Evolutionary conservation across 495 filamentous ascomycete species (phyloP).

Genomic region (Aspergillus nidulans): DNA sequence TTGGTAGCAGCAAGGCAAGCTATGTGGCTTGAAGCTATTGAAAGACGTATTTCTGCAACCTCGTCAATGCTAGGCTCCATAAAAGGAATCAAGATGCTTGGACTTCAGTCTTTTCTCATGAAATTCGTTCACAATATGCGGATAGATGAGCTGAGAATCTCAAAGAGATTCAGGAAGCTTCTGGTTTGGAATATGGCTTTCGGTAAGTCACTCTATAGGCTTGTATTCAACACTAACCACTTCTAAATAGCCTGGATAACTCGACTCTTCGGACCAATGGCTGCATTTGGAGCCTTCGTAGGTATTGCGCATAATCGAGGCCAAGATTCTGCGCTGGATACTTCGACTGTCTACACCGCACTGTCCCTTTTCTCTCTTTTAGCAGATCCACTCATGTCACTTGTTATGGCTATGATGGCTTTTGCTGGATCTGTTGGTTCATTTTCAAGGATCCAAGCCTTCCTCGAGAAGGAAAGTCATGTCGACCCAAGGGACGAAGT

Average conservation of each 20-base stretch:
- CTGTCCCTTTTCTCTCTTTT: slow-evolving; percentile 59
- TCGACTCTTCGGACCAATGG: slow-evolving; percentile 47
- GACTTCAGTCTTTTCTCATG: slow-evolving; percentile 39
- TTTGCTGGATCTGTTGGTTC: slow-evolving; percentile 54
- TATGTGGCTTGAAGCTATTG: slow-evolving; percentile 51
- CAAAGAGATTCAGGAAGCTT: slow-evolving; percentile 51
- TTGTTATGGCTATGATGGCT: slow-evolving; percentile 54
- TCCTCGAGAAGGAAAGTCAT: slow-evolving; percentile 44
- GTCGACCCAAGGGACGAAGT: slow-evolving; percentile 26
- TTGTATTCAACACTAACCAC: neutral
- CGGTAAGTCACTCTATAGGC: slow-evolving; percentile 20
- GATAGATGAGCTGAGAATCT: slow-evolving; percentile 53
- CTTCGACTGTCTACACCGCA: slow-evolving; percentile 53
- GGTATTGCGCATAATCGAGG: slow-evolving; percentile 45
- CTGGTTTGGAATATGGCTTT: slow-evolving; percentile 52
- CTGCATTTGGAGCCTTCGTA: slow-evolving; percentile 49
- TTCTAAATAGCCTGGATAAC: slow-evolving; percentile 39
- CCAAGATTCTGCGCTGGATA: slow-evolving; percentile 43
- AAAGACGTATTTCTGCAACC: slow-evolving; percentile 48
- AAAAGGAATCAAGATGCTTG: slow-evolving; percentile 61
- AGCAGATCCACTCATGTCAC: slow-evolving; percentile 46
- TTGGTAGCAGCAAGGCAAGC: slow-evolving; percentile 26
- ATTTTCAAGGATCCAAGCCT: slow-evolving; percentile 55
- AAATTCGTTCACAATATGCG: slow-evolving; percentile 45
- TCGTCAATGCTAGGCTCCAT: slow-evolving; percentile 47